phyloP scores from a whole-genome alignment of 2,329 filamentous ascomycete species.

The Cladophialophora bantiana region DNA sequence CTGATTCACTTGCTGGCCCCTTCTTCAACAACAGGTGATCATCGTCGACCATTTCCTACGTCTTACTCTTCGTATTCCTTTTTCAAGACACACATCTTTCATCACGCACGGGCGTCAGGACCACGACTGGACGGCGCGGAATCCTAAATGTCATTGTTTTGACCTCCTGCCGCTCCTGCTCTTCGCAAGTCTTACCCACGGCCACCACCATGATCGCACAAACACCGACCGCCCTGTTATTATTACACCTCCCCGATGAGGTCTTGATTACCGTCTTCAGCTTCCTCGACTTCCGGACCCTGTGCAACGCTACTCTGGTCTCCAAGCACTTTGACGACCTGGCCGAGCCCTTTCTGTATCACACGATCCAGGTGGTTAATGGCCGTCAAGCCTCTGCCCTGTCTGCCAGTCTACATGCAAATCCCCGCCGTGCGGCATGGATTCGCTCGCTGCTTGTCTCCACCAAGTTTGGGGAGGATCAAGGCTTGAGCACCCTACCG shows the following conservation, averaged over 20 bases:
- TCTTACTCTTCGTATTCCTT: background rate
- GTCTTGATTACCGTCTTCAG: slow-evolving; percentile 38
- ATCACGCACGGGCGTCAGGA: background rate
- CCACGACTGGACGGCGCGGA: background rate
- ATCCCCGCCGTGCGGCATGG: slow-evolving; percentile 35
- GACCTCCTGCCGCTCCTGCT: slow-evolving; percentile 1
- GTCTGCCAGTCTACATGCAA: slow-evolving; percentile 29
- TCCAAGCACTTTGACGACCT: slow-evolving; percentile 38
- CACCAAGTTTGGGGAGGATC: slow-evolving; percentile 39
- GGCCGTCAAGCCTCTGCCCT: slow-evolving; percentile 33
- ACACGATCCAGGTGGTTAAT: slow-evolving; percentile 34
- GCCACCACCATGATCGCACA: slow-evolving; percentile 34
- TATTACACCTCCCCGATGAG: slow-evolving; percentile 39
- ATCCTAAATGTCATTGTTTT: slow-evolving; percentile 1
- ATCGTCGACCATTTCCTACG: slow-evolving; percentile 2
- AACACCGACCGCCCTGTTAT: slow-evolving; percentile 29
- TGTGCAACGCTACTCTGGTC: slow-evolving; percentile 31
- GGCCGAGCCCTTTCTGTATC: slow-evolving; percentile 39
- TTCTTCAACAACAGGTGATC: slow-evolving; percentile 16
- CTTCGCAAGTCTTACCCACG: slow-evolving; percentile 13
- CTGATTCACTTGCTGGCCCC: background rate
- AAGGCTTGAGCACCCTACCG: slow-evolving; percentile 35
- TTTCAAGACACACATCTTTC: background rate
- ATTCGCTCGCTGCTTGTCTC: slow-evolving; percentile 38
- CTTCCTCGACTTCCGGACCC: slow-evolving; percentile 32